Evolutionary conservation across 2,329 filamentous ascomycete genomes (phyloP).

Genomic region (Neurospora sp.): DNA sequence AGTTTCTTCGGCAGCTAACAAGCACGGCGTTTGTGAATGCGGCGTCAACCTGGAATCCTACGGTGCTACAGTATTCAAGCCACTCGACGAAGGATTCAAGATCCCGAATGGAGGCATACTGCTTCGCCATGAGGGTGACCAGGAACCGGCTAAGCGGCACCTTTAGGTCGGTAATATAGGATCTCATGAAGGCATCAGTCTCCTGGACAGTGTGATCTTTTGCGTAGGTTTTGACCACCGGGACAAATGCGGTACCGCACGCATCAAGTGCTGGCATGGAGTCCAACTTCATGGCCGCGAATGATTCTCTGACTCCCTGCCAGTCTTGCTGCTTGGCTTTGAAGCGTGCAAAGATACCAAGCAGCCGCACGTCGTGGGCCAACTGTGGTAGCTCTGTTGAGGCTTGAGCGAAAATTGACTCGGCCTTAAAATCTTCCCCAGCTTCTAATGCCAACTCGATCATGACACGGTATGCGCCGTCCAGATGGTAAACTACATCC

Average conservation of each 20-base stretch:
- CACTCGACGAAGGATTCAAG: slow-evolving; percentile 28
- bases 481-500: slow-evolving; percentile 18
- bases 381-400: slow-evolving; percentile 18
- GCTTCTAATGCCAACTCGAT: slow-evolving; percentile 30
- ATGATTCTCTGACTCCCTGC: slow-evolving; percentile 26
- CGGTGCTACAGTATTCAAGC: slow-evolving; percentile 28
- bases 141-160: slow-evolving; percentile 27
- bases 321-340: slow-evolving; percentile 32
- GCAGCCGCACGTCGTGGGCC: slow-evolving; percentile 24
- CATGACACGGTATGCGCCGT: slow-evolving; percentile 29
- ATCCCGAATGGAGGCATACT: slow-evolving; percentile 31
- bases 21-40: slow-evolving; percentile 32
- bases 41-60: slow-evolving; percentile 27
- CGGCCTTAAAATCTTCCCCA: slow-evolving; percentile 22
- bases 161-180: slow-evolving; percentile 26
- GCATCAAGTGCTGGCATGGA: slow-evolving; percentile 7
- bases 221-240: slow-evolving; percentile 30
- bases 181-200: slow-evolving; percentile 29
- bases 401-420: slow-evolving; percentile 21
- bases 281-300: slow-evolving; percentile 22
- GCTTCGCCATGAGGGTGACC: slow-evolving; percentile 33
- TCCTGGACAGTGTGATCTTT: slow-evolving; percentile 29
- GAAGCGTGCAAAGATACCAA: slow-evolving; percentile 26
- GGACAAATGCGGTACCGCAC: slow-evolving; percentile 26
- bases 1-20: slow-evolving; percentile 26